Base-by-base conservation (phyloP, 345 rosid genomes). In the Lumnitzera littorea region DNA sequence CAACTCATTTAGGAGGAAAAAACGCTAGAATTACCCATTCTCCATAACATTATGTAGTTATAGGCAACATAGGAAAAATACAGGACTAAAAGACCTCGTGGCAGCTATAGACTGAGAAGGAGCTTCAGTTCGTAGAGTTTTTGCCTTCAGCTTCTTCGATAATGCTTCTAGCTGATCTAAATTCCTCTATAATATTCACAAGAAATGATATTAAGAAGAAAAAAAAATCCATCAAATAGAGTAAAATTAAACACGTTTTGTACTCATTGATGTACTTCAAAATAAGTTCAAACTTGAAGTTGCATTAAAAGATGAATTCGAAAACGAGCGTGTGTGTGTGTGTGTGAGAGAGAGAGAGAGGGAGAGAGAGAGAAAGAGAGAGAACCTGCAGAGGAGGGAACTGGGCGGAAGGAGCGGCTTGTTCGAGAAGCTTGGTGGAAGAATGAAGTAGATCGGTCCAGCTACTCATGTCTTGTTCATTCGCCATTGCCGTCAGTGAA, bases 331-430 rank as follows among this genome's bases (percentile, higher is more conserved):
- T 2, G 31, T 27, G 31, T 5, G 31, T 27, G 31, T 27, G 31
- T 5, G 5, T 5, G 4, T 5, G 20, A 20, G 20, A 20, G 20
- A 20, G 1, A 20, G 20, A 20, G 20, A 20, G 20, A 20, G 20
- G 20, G 46, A 43, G 58, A 60, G 41, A 55, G 15, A 58, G 46
- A 46, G 49, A 57, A 56, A 62, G 62, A 53, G 60, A 54, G 50
- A 56, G 56, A 50, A 92, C 98, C 98, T 92, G 99, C 61, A 94
- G 96, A 67, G 97, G 96, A 80, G 97, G 99, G 71, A 94, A 94
- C 80, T 89, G 97, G 70, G 97, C 82, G 12, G 97, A 86, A 64
- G 99, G 96, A 82, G 96, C 95, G 29, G 97, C 96, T 70, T 88
- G 99, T 50, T 94, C 97, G 61, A 94, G 87, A 68, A 94, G 97